Evolutionary conservation across 2,329 filamentous ascomycete species (phyloP), one percentile per base, ranked within the genome.

Genomic region (Ophiobolus disseminans): DNA sequence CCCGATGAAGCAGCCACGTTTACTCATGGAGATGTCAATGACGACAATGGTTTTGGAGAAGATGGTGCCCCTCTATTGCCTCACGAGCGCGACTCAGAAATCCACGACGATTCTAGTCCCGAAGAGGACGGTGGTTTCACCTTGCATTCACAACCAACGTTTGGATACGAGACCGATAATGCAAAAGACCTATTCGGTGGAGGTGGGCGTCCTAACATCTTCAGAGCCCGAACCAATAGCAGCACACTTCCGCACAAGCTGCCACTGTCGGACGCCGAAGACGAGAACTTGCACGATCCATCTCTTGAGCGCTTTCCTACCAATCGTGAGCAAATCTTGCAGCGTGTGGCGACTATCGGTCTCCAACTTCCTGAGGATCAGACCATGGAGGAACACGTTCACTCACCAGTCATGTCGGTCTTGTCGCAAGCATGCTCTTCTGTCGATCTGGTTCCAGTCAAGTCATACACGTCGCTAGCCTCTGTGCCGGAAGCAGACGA

Each of bases 361-460:
- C 45, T 48, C 13, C 55, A 58, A 8, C 47, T 70, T 4, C 60
- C 66, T 0, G 63, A 66, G 31, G 68, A 72, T 35, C 49, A 68
- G 40, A 52, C 54, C 1, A 46, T 48, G 5, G 53, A 57, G 13
- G 44, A 45, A 5, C 36, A 50, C 10, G 28, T 56, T 6, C 52
- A 57, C 31, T 69, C 68, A 2, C 66, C 69, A 7, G 57, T 57
- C 7, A 34, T 52, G 6, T 62, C 60, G 5, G 57, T 63, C 4
- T 22, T 59, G 3, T 69, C 68, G 2, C 65, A 68, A 44, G 56
- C 68, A 3, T 65, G 63, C 41, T 70, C 68, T 11, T 70, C 68
- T 1, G 60, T 61, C n/a, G 61, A 68, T 16, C 62, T 69, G 4
- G 50, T 23, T 3, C 60, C 60, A 0, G 60, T 64, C 17, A 63